Conservation (phyloP, 768 basidiomycete genomes). For the Termitomyces heimii region DNA sequence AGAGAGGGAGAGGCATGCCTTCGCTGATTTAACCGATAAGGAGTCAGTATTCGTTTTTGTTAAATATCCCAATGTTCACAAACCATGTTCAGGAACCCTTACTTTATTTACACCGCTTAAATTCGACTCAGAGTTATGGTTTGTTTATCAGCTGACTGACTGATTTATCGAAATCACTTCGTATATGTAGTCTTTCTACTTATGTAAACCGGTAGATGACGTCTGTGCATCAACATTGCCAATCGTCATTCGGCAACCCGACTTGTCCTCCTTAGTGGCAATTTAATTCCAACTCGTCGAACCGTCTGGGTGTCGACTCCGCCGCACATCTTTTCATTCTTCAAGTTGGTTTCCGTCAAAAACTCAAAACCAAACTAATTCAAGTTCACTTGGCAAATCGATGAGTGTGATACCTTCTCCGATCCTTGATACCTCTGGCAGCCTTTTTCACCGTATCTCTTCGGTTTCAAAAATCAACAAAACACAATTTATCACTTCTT, state of each 20-base stretch:
- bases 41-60: constrained; percentile 33
- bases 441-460: constrained; percentile 16
- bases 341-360: neutral
- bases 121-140: neutral
- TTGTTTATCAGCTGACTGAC: neutral
- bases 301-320: neutral
- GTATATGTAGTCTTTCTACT: no score
- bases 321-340: neutral
- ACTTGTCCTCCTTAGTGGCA: neutral
- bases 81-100: constrained; percentile 40
- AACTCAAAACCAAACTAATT: neutral
- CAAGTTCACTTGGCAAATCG: neutral
- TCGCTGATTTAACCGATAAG: constrained; percentile 58
- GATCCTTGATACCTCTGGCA: neutral
- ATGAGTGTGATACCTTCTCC: neutral
- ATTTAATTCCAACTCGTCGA: neutral
- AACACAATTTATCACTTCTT: constrained; percentile 35
- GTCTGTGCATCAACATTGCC: neutral
- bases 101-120: constrained; percentile 53
- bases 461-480: constrained; percentile 35
- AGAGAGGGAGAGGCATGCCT: constrained; percentile 56
- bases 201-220: neutral
- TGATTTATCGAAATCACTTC: no score
- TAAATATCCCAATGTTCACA: neutral
- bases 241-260: neutral